Base-by-base conservation (phyloP, 2,329 filamentous ascomycete species). In the Colletotrichum tabaci region DNA sequence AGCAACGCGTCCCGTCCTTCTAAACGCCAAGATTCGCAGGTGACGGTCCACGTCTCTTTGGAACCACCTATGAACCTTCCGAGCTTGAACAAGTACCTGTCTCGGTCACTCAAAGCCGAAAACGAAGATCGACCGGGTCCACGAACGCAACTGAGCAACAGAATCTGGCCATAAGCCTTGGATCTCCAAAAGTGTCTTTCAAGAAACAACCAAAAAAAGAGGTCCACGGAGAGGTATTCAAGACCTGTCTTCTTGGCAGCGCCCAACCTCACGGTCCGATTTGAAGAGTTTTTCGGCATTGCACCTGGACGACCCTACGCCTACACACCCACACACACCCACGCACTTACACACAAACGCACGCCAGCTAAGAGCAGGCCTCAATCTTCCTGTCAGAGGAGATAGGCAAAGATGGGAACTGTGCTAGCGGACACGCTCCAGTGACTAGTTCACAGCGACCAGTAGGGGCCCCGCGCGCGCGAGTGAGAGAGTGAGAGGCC, bases 1-100 rank as follows among this genome's bases (percentile, higher is more conserved):
- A 35, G 30, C 15, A 60, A 35, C 13, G 21, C 30, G 12, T 40
- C 61, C 21, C 18, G 40, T 23, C 12, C 30, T 23, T 53, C 55
- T 42, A 57, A 57, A 64, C 52, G 52, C 66, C 66, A 64, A 68
- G 47, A 40, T 7, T 35, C 60, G 16, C 23, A 38, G 26, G 26
- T 30, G 30, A 35, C 16, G 21, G 58, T 38, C 13, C 46, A 52
- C 60, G 15, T 38, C n/a, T 44, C 38, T 8, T 21, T 42, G 18
- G 44, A 57, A n/a, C 21, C 44, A 38, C 35, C 23, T 13, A 30
- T 10, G n/a, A 46, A 42, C 23, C 38, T 64, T 64, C 38, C 50
- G n/a, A 64, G 52, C 23, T n/a, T 35, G 26, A 50, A 49, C 30
- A 35, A 35, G 30, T 35, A 42, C 42, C 40, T 46, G 26, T 66